Evolutionary conservation across 2,329 filamentous ascomycete genomes (phyloP).

Genomic region (Colletotrichum sp.): DNA sequence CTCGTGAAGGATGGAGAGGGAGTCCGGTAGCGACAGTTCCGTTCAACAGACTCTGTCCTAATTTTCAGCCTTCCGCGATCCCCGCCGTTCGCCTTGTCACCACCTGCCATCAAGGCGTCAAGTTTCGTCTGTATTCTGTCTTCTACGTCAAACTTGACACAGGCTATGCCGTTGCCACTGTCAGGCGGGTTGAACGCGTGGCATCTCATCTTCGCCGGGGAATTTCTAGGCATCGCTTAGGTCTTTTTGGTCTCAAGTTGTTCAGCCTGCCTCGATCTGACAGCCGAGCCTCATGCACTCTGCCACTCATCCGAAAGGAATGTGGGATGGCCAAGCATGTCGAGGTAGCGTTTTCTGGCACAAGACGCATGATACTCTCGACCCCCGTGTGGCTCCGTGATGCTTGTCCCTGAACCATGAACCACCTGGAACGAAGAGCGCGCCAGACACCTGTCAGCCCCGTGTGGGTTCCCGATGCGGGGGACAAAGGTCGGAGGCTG

Average conservation of each 20-base stretch:
- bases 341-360: not conserved
- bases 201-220: conserved; percentile 1
- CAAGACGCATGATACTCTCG: not conserved
- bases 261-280: conserved; percentile 12
- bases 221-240: conserved; percentile 2
- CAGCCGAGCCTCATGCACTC: conserved; percentile 9
- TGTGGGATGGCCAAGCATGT: not conserved
- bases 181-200: not conserved
- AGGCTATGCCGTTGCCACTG: not conserved
- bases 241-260: conserved; percentile 1
- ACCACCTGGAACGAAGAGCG: conserved; percentile 6
- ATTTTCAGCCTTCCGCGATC: not conserved
- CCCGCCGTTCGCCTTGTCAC: conserved; percentile 11
- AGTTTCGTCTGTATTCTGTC: conserved; percentile 15
- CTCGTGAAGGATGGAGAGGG: not conserved
- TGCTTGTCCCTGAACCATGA: conserved; percentile 12
- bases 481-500: conserved; percentile 1
- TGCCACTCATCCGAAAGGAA: not conserved
- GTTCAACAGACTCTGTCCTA: not conserved
- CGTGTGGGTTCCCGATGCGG: not conserved
- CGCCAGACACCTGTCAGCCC: conserved; percentile 6
- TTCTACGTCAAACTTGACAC: not conserved
- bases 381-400: not conserved
- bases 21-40: not conserved
- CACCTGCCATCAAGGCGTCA: conserved; percentile 9